A percentile compares a stretch with the other conserved stretches of the same genome.
phyloP scores from a whole-genome alignment of 805 yeast genomes.

The Candida maesae region DNA sequence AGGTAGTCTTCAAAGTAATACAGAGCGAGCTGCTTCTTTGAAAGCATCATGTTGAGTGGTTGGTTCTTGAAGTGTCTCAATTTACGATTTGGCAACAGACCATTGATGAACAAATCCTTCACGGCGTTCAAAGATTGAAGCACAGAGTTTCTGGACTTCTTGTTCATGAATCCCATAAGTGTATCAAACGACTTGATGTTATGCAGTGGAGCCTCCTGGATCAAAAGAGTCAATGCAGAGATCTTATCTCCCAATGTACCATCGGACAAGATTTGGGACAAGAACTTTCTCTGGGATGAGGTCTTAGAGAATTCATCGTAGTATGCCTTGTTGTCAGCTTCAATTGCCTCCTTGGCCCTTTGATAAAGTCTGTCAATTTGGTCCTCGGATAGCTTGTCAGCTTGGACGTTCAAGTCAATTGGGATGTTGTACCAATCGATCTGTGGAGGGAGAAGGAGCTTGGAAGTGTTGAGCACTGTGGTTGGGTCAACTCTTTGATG shows the following conservation, averaged over 20 bases:
- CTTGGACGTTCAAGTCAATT: conserved; percentile 28
- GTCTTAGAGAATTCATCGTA: conserved; percentile 69
- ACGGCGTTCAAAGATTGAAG: conserved; percentile 85
- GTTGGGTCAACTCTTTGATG: conserved; percentile 30
- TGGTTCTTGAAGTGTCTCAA: conserved; percentile 77
- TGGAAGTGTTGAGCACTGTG: conserved; percentile 49
- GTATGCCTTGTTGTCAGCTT: conserved; percentile 67
- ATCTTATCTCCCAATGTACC: conserved; percentile 97
- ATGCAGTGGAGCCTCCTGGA: conserved; percentile 94
- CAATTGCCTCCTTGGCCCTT: conserved; percentile 63
- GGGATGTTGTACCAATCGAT: conserved; percentile 76
- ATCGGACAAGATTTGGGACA: conserved; percentile 79
- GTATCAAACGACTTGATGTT: conserved; percentile 80
- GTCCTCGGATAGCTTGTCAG: conserved; percentile 36
- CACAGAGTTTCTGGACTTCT: conserved; percentile 91
- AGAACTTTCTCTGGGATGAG: conserved; percentile 80
- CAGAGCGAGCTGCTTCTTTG: conserved; percentile 58
- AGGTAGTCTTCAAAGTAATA: conserved; percentile 88
- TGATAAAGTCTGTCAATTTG: conserved; percentile 59
- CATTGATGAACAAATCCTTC: conserved; percentile 81
- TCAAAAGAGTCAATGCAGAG: conserved; percentile 85
- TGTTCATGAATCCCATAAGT: conserved; percentile 71
- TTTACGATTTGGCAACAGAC: conserved; percentile 84
- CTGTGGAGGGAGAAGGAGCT: conserved; percentile 55
- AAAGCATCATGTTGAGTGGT: conserved; percentile 39